Percentiles rank a stretch among this genome's conserved stretches.
phyloP scores from a whole-genome alignment of 2,329 filamentous ascomycete species.

The Bipolaris zeicola region DNA sequence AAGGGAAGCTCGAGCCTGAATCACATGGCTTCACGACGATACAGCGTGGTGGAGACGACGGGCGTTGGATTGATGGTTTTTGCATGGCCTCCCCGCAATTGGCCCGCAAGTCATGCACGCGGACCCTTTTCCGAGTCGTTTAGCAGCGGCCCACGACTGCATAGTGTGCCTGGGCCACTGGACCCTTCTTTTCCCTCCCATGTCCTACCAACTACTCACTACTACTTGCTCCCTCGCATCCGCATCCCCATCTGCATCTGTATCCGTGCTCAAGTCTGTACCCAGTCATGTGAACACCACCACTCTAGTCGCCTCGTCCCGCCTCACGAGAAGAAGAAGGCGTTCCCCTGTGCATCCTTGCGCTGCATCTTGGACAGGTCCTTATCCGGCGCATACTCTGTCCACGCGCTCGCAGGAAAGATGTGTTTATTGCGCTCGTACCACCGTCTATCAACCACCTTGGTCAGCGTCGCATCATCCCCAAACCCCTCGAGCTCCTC shows the following conservation, averaged over 20 bases:
- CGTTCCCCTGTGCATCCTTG: constrained; percentile 86
- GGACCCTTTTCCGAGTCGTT: constrained; percentile 1
- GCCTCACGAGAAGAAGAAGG: constrained; percentile 71
- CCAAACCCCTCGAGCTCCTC: constrained; percentile 69
- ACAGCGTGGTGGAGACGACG: constrained; percentile 10
- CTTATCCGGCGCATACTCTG: constrained; percentile 88
- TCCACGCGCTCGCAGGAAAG: constrained; percentile 94
- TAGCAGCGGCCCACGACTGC: constrained; percentile 5
- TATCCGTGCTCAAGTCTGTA: not conserved
- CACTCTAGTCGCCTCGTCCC: not conserved
- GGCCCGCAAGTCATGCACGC: constrained; percentile 1
- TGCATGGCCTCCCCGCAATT: constrained; percentile 9
- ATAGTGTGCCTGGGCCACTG: constrained; percentile 6
- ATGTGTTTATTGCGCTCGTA: constrained; percentile 99
- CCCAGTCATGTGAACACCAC: not conserved
- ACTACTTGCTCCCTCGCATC: too few species aligned
- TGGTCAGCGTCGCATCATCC: constrained; percentile 82
- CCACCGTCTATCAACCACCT: constrained; percentile 95
- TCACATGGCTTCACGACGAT: constrained; percentile 34
- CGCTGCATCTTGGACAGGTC: constrained; percentile 79
- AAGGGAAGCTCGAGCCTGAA: constrained; percentile 10
- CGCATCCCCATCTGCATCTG: too few species aligned
- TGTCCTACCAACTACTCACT: too few species aligned
- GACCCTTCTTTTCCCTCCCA: constrained; percentile 1
- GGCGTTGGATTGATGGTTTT: constrained; percentile 20